Evolutionary conservation across 192 early-diverging fungal species (phyloP).

Genomic region (Dissophora globulifera): DNA sequence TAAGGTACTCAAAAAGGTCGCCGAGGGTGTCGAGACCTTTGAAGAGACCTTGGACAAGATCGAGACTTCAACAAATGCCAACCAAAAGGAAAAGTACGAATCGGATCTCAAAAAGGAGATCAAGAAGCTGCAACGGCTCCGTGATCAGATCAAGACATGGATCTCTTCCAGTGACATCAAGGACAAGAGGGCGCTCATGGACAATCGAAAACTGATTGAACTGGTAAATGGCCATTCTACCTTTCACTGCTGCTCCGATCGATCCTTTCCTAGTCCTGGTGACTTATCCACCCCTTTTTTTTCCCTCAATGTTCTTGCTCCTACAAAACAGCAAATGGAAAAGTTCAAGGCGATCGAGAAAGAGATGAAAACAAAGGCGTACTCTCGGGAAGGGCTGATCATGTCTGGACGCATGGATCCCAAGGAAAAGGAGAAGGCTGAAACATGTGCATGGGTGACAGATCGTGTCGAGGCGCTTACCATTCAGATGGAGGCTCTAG

Average conservation of each 20-base stretch:
- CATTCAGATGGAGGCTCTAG: slow-evolving; percentile 92
- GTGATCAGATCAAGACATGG: slow-evolving; percentile 99
- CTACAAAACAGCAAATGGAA: slow-evolving; percentile 89
- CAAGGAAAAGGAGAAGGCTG: slow-evolving; percentile 90
- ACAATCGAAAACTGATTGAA: slow-evolving; percentile 95
- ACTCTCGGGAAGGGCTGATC: slow-evolving; percentile 93
- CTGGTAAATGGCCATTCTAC: slow-evolving; percentile 64
- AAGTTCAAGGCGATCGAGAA: slow-evolving; percentile 97
- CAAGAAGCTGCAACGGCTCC: slow-evolving; percentile 95
- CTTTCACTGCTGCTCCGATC: not conserved
- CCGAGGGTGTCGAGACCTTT: slow-evolving; percentile 96
- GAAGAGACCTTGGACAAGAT: slow-evolving; percentile 93
- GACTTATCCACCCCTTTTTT: no score
- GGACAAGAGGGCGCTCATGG: slow-evolving; percentile 90
- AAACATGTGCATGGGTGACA: slow-evolving; percentile 86
- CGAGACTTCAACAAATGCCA: slow-evolving; percentile 77
- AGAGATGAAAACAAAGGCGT: slow-evolving; percentile 99
- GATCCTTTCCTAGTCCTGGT: not conserved
- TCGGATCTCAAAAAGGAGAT: slow-evolving; percentile 99
- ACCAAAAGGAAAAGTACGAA: slow-evolving; percentile 98
- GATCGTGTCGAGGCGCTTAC: slow-evolving; percentile 84
- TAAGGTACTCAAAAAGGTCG: slow-evolving; percentile 92
- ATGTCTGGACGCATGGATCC: slow-evolving; percentile 89
- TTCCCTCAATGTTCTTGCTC: no score
- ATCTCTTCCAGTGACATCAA: slow-evolving; percentile 94